Evolutionary conservation across 1,284 basidiomycete species (phyloP), one percentile per base, ranked within the genome.

Genomic region (Lentinula novae-zelandiae): DNA sequence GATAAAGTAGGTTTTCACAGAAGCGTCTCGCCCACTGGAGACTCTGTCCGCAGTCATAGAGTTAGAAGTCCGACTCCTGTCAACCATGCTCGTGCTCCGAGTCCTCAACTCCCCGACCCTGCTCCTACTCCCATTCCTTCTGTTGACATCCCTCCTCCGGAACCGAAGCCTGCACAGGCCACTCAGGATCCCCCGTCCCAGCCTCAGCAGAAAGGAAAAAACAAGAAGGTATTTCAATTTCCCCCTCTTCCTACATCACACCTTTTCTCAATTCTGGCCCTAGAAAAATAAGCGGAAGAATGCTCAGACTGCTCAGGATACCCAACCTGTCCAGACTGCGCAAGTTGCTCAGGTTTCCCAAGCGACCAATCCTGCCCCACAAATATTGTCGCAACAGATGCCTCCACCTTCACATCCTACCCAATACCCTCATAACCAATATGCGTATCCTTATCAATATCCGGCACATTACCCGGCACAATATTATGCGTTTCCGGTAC

Each of bases 1-100:
- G 7, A 86, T 82, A 66, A 75, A 70, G 60, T 86, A 83, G 65
- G 82, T 81, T 48, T 69, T 69, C 34, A 75, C 77, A 38, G 78
- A 76, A 50, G 75, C 79, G 20, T 54, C 10, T 54, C 53, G 13
- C 53, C 53, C 12, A 39, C 22, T 20, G 22, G 22, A 12, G 7
- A 17, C 15, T 10, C 17, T 2, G 38, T 8, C 8, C 38, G 22
- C 9, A 54, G 22, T 6, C 36, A 31, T 42, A 54, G 38, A 39
- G 17, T 7, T 33, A 15, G 17, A 42, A 36, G 57, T 52, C 49
- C 27, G 9, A 52, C 38, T 50, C 57, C 50, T n/a, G 22, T 34
- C 2, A 13, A 42, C 6, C 22, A 42, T 27, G 20, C 20, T 42
- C 53, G 38, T 5, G 22, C 38, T 54, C 10, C 53, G 2, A 27